Percentiles rank a stretch among this genome's conserved stretches.
Conservation (phyloP, 345 rosid species). For the Stellera chamaejasme region DNA sequence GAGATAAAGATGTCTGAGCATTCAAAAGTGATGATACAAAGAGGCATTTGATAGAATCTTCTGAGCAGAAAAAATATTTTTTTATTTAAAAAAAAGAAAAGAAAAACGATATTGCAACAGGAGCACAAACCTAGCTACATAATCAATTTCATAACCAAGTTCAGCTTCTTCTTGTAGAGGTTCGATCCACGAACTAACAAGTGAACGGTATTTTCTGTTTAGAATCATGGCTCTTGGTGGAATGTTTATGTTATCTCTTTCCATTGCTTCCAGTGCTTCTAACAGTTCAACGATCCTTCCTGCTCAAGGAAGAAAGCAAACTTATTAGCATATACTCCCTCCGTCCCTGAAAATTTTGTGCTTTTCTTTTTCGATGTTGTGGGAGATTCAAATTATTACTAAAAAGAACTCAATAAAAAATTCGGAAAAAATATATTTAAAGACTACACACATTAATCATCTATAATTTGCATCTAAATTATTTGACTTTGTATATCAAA, state of each 20-base stretch:
- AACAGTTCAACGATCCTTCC: slow-evolving; percentile 85
- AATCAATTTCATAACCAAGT: slow-evolving; percentile 86
- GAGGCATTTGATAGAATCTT: not conserved
- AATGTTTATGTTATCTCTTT: slow-evolving; percentile 69
- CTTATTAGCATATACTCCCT: not conserved
- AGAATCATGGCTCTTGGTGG: slow-evolving; percentile 91
- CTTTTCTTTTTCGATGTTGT: too few relatives aligned
- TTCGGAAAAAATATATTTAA: too few relatives aligned
- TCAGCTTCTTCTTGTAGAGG: slow-evolving; percentile 98
- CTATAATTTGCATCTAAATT: too few relatives aligned
- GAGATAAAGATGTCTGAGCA: not conserved
- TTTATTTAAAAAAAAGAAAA: too few relatives aligned
- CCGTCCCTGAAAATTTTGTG: too few relatives aligned
- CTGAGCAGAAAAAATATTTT: not conserved
- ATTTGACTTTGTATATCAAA: too few relatives aligned
- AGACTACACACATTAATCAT: too few relatives aligned
- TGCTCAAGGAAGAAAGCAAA: slow-evolving; percentile 31
- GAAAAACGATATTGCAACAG: not conserved
- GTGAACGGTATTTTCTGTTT: slow-evolving; percentile 85
- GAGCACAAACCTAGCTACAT: slow-evolving; percentile 65
- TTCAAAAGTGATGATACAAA: not conserved
- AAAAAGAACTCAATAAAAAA: too few relatives aligned
- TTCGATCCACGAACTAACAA: slow-evolving; percentile 98
- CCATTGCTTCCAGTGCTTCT: slow-evolving; percentile 89
- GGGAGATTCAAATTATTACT: too few relatives aligned